Base-by-base conservation (phyloP, 352 stramenopile species). In the Phytophthora chlamydospora region DNA sequence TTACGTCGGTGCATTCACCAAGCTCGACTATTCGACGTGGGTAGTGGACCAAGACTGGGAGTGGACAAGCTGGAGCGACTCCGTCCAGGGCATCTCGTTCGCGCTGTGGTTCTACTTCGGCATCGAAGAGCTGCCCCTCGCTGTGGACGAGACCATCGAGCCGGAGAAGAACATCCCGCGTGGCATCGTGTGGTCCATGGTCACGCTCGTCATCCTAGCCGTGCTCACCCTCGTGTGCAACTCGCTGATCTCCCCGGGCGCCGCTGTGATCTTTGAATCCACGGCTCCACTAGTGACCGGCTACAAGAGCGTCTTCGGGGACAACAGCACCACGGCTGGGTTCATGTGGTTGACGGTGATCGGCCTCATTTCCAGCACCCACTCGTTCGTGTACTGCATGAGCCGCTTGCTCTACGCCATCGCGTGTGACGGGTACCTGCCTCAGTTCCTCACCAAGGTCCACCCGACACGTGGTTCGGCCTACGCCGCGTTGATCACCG, bases 321-420 rank as follows among this genome's bases (percentile, higher is more conserved):
- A 89, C 68, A 88, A 80, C 50, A 65, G 51, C 40, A 83, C 64
- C 16, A 88, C 77, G 8, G 55, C 82, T 9, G 77, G 56, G 16
- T 91, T 91, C 62, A 86, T 73, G 54, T 91, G 82, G 82, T 58
- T 91, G 4, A 64, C 79, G 4, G 74, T 88, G 40, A 74, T 89
- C 45, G 79, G 77, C 2, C 47, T 91, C 19, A 80, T 89, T 29
- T 77, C 68, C 3, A 85, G 75, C 39, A 82, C 77, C 27, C 77
- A 91, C 57, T 88, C 82, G 44, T 91, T 88, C 68, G 78, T 91
- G 10, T 91, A 81, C 42, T 89, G 71, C 67, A 91, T 89, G 82
- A 75, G 73, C 14, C 70, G 70, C 1, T 32, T 89, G 50, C 55
- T 91, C 21, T 85, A 73, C 57, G 82, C 82, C 10, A 91, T 89